phyloP scores from a whole-genome alignment of 345 rosid genomes.

The Raphanus raphanistrum region DNA sequence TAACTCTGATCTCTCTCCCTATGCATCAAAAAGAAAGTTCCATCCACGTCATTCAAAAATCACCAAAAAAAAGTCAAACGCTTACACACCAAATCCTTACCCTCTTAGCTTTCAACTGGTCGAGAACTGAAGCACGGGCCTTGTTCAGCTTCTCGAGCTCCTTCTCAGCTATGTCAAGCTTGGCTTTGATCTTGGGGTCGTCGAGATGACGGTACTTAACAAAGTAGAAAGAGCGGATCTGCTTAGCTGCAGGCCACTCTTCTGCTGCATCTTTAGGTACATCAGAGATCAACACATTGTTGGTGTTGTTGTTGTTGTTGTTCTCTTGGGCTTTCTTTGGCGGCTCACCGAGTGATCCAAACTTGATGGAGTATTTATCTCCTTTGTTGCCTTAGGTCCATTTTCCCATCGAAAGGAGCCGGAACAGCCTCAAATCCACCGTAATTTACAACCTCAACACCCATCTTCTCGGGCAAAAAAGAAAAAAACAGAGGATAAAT shows the following conservation, averaged over 20 bases:
- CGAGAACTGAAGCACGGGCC: constrained; percentile 42
- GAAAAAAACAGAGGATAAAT: neutral
- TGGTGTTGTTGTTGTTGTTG: too few species aligned
- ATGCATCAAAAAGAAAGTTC: neutral
- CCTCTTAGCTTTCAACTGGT: constrained; percentile 55
- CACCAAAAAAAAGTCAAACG: neutral
- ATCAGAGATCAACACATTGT: constrained; percentile 27
- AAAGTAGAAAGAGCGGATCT: constrained; percentile 56
- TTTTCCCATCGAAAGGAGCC: constrained; percentile 42
- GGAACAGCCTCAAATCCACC: constrained; percentile 57
- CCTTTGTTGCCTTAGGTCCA: constrained; percentile 36
- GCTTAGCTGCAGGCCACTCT: constrained; percentile 69
- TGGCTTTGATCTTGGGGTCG: constrained; percentile 60
- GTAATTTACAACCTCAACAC: constrained; percentile 37
- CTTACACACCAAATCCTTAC: constrained; percentile 36
- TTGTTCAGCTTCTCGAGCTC: constrained; percentile 51
- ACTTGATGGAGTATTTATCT: constrained; percentile 40
- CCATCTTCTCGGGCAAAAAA: constrained; percentile 5
- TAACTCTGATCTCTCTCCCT: constrained; percentile 50
- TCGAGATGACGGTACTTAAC: constrained; percentile 50
- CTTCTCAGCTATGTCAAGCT: constrained; percentile 62
- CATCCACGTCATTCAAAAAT: neutral
- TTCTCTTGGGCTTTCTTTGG: constrained; percentile 29
- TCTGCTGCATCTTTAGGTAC: constrained; percentile 55
- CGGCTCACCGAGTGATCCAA: constrained; percentile 54